Percentiles rank a stretch among this genome's conserved stretches.
These are phyloP conservation scores for Xylaria sp. DNA, from an alignment of 2,329 filamentous ascomycete species.

Conservation along the genomic window DNA sequence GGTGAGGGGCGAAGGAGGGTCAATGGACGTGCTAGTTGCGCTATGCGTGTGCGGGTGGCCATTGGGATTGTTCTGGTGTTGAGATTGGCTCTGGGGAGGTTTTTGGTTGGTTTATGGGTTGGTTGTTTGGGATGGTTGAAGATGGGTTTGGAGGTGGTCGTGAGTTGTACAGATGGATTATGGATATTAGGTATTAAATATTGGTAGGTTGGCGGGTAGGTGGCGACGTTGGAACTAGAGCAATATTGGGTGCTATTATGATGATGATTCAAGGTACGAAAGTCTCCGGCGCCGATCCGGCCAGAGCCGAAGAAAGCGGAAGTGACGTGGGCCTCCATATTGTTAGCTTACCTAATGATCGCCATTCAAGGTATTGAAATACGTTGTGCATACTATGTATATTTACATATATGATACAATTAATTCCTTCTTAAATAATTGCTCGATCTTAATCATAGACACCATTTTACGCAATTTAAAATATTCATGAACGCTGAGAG, in stretches of 20 bases:
- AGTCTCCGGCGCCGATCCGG: conserved; percentile 2
- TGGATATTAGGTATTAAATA: background rate
- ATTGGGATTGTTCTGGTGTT: background rate
- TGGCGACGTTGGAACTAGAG: background rate
- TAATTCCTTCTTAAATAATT: too few species aligned
- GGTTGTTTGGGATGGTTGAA: background rate
- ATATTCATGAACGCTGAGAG: too few species aligned
- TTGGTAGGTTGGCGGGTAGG: background rate
- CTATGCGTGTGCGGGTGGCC: too few species aligned
- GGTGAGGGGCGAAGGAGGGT: too few species aligned
- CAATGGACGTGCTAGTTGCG: too few species aligned
- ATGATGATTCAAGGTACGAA: background rate
- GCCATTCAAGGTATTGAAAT: too few species aligned
- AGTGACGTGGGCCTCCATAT: background rate
- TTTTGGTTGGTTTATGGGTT: too few species aligned
- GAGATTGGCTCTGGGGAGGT: background rate
- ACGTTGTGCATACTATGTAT: too few species aligned
- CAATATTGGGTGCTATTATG: background rate
- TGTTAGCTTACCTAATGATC: background rate
- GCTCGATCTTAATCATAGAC: too few species aligned
- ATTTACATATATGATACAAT: too few species aligned
- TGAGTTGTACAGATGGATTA: background rate
- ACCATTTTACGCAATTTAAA: too few species aligned
- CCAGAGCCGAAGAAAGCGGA: background rate
- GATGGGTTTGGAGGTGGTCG: background rate